A percentile compares a stretch with the other conserved stretches of the same genome.
Evolutionary conservation across 176 grass and related monocot species (phyloP).

Genomic region (Saccharum officinarum): DNA sequence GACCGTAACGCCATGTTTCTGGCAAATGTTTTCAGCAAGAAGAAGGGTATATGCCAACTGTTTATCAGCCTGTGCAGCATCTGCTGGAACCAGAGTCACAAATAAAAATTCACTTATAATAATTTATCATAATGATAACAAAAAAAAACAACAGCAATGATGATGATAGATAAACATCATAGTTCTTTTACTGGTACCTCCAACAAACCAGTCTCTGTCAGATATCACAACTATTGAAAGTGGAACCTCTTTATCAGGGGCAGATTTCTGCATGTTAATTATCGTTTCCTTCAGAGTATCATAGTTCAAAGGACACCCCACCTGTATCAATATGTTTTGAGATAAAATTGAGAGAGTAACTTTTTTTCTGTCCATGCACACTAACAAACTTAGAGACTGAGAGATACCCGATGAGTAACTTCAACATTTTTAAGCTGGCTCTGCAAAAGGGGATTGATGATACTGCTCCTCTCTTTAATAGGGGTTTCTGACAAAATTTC

Average conservation of each 20-base stretch:
- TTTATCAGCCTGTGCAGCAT: constrained; percentile 88
- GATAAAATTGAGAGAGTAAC: constrained; percentile 9
- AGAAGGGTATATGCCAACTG: constrained; percentile 91
- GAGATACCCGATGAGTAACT: constrained; percentile 75
- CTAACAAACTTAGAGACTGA: neutral
- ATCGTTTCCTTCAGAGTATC: constrained; percentile 84
- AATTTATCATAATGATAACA: neutral
- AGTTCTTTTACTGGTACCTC: constrained; percentile 52
- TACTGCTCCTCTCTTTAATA: constrained; percentile 68
- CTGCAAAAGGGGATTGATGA: constrained; percentile 64
- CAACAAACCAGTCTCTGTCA: constrained; percentile 79
- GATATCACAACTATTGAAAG: constrained; percentile 85
- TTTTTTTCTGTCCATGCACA: constrained; percentile 2
- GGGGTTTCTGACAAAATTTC: constrained; percentile 94
- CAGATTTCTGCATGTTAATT: constrained; percentile 57
- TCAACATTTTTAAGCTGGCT: constrained; percentile 84
- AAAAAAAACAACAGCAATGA: neutral
- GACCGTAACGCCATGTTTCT: constrained; percentile 78
- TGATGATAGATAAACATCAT: neutral
- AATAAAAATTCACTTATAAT: constrained; percentile 25
- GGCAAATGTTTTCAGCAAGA: constrained; percentile 95
- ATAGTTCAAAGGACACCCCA: constrained; percentile 89
- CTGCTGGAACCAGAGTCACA: constrained; percentile 43
- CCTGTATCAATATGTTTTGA: constrained; percentile 50
- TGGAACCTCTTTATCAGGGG: constrained; percentile 51